Evolutionary conservation across 345 rosid species (phyloP), one percentile per base, ranked within the genome.

Genomic region (Gossypium stocksii): DNA sequence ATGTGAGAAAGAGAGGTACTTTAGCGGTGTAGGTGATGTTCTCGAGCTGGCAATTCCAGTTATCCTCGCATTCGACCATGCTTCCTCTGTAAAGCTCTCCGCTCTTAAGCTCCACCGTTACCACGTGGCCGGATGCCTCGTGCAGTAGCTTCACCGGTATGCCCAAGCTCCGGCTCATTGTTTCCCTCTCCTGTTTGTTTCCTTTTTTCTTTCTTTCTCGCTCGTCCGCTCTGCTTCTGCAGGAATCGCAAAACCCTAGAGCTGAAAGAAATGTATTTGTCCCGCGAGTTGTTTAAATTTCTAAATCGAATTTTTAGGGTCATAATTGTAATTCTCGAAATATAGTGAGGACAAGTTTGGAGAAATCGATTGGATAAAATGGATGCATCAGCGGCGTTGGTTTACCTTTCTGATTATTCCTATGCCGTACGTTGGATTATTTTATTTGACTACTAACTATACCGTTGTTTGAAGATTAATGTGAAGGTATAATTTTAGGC

Each of bases 21-120:
- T 85, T 85, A 45, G 97, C 91, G 22, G 94, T 91, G 84, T 75
- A 91, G 29, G 94, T 90, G 77, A 91, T 89, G 73, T 72, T 88
- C 83, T 91, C 94, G 77, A 91, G 97, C 82, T 91, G 97, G 73
- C 94, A 89, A 79, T 91, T 91, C 94, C 97, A 91, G 89, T 91
- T 91, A 74, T 91, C 97, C 80, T 91, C 94, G 75, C 97, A 91
- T 85, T 91, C 97, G 15, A 91, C 27, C 97, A 89, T 89, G 81
- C 91, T 86, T 76, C 97, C 97, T 85, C 97, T 79, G 76, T 91
- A 91, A 22, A 89, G 93, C 86, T 91, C 97, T 10, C 97, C 94
- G 78, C 94, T 89, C 83, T 91, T 91, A 22, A 91, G 86, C 87
- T 91, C 97, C 67, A 91, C 94, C 66, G 94, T 89, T 53, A 91